Base-by-base conservation (phyloP, 2,329 filamentous ascomycete species). In the Hymenoscyphus fraxineus region DNA sequence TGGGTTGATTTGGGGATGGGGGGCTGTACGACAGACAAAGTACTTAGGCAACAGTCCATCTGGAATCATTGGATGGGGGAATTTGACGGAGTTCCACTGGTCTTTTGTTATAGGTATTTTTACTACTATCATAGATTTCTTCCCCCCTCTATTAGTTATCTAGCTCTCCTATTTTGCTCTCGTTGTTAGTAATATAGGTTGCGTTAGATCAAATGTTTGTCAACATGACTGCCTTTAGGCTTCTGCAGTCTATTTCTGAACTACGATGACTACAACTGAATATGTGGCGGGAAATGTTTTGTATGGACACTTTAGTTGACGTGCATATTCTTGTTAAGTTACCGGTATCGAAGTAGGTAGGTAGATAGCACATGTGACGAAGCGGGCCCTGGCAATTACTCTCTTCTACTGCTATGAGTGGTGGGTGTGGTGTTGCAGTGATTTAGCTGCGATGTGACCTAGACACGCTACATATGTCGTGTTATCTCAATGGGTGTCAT, bases 331-430 rank as follows among this genome's bases (percentile, higher is more conserved):
- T 19, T 54, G 22, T 54, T 22, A 54, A 54, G 47, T 54, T 54
- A 54, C 22, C 47, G 47, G 47, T 54, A 54, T 13, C 47, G 19
- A 54, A 54, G 47, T 54, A 27, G 47, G 47, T 54, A 54, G 47
- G 47, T 54, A 54, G 47, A 22, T 54, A 54, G n/a, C 6, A 54
- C 4, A 27, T 22, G 19, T 54, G 19, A 22, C 22, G 10, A 12
- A 12, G n/a, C 22, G 19, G 12, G 22, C 22, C 22, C 47, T 54
- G 47, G 47, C n/a, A 54, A 27, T 22, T 54, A 54, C 13, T n/a
- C 19, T 54, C 47, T 27, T 54, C 47, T 13, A 27, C 4, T 54
- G 47, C 47, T 54, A 22, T 54, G 19, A 54, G n/a, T 54, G 47
- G 47, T 27, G 47, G 44, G 19, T 19, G 22, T n/a, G 22, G n/a